phyloP scores from a whole-genome alignment of 2,329 filamentous ascomycete species.

The Sporothrix schenckii region DNA sequence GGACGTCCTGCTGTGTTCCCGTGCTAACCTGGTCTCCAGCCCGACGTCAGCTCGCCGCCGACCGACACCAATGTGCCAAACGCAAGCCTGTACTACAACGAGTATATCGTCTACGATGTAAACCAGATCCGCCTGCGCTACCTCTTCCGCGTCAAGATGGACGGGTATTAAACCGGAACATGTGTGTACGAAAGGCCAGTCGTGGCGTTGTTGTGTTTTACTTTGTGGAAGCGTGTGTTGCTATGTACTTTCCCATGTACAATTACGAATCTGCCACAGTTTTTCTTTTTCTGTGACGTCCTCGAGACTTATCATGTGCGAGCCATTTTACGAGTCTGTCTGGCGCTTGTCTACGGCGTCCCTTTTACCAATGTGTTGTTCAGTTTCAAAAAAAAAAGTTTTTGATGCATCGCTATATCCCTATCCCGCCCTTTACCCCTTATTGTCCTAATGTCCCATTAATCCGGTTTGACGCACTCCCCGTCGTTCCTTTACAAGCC shows the following conservation, averaged over 20 bases:
- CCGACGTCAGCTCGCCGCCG: slow-evolving; percentile 49
- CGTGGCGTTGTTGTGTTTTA: neutral
- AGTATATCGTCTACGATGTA: slow-evolving; percentile 73
- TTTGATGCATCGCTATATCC: slow-evolving; percentile 8
- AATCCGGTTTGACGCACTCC: too few relatives aligned
- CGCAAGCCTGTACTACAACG: slow-evolving; percentile 66
- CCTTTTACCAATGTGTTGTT: neutral
- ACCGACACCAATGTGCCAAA: slow-evolving; percentile 51
- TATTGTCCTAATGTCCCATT: neutral
- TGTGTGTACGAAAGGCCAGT: neutral
- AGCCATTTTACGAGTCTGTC: neutral
- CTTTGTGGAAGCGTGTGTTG: neutral
- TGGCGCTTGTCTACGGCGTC: slow-evolving; percentile 14
- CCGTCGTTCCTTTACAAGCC: slow-evolving; percentile 41
- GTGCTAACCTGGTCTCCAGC: slow-evolving; percentile 27
- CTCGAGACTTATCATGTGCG: neutral
- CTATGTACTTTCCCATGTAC: neutral
- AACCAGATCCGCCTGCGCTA: slow-evolving; percentile 72
- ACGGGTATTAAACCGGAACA: neutral
- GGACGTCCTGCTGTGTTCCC: neutral
- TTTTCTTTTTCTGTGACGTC: neutral
- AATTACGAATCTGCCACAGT: too few relatives aligned
- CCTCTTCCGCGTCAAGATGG: slow-evolving; percentile 65
- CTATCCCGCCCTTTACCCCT: neutral
- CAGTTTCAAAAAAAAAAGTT: neutral